Percentiles rank a stretch among this genome's conserved stretches.
Evolutionary conservation across 495 filamentous ascomycete genomes (phyloP).

Genomic region (Talaromyces proteolyticus): DNA sequence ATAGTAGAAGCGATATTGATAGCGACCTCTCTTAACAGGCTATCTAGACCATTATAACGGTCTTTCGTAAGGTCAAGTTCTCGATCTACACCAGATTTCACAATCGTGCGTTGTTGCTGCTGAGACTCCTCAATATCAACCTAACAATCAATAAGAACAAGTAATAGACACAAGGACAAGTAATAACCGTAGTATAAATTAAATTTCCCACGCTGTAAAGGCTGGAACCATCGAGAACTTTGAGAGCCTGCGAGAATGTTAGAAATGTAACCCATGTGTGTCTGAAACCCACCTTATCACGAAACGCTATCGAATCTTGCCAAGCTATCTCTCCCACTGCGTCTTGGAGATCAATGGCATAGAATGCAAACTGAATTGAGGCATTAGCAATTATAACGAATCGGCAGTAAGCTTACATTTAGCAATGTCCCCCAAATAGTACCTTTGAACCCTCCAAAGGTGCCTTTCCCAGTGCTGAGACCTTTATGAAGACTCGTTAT

Average conservation of each 20-base stretch:
- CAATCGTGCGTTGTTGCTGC: constrained; percentile 66
- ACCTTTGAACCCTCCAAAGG: constrained; percentile 51
- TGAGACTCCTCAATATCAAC: constrained; percentile 80
- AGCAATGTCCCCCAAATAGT: constrained; percentile 68
- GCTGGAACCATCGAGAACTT: constrained; percentile 39
- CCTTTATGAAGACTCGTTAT: constrained; percentile 72
- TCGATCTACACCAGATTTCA: constrained; percentile 65
- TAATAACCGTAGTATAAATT: constrained; percentile 57
- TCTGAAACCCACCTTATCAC: constrained; percentile 44
- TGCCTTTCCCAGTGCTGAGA: constrained; percentile 55
- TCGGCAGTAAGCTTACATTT: constrained; percentile 24
- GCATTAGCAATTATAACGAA: not conserved
- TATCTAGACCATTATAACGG: constrained; percentile 69
- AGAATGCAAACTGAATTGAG: constrained; percentile 50
- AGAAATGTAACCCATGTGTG: constrained; percentile 6
- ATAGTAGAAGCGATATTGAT: constrained; percentile 53
- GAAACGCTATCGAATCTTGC: constrained; percentile 47
- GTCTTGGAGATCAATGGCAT: constrained; percentile 64
- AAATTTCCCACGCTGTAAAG: constrained; percentile 60
- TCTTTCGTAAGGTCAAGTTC: constrained; percentile 74
- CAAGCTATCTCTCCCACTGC: constrained; percentile 55
- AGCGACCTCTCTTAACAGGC: constrained; percentile 63
- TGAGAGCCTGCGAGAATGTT: constrained; percentile 23
- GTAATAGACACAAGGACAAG: not conserved
- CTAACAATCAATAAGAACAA: constrained; percentile 21